Conservation (phyloP, 306 rosid species). For the Castanospermum australe region DNA sequence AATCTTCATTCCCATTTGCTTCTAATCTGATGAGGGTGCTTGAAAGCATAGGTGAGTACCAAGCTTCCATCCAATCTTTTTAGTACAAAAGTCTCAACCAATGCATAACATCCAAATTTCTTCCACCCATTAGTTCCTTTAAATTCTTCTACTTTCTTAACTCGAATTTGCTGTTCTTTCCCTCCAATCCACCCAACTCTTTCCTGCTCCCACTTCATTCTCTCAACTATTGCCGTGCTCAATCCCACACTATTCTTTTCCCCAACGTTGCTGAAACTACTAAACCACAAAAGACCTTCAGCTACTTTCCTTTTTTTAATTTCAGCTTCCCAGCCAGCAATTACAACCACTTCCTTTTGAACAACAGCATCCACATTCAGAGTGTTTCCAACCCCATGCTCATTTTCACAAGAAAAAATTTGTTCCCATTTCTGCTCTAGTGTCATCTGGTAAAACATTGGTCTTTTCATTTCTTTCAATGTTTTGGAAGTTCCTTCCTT, state of each 20-base stretch:
- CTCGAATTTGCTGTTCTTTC: slow-evolving; percentile 29
- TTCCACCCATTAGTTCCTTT: slow-evolving; percentile 50
- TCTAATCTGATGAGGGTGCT: slow-evolving; percentile 42
- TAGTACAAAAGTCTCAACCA: slow-evolving; percentile 64
- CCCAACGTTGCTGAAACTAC: slow-evolving; percentile 38
- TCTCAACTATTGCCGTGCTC: slow-evolving; percentile 53
- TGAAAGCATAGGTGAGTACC: slow-evolving; percentile 44
- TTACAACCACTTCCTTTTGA: slow-evolving; percentile 39
- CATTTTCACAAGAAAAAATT: slow-evolving; percentile 38
- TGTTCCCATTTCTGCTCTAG: slow-evolving; percentile 69
- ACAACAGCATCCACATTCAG: slow-evolving; percentile 56
- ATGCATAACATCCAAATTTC: slow-evolving; percentile 57
- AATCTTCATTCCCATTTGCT: slow-evolving; percentile 61
- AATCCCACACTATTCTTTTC: slow-evolving; percentile 47
- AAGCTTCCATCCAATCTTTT: slow-evolving; percentile 59
- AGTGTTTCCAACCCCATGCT: neutral
- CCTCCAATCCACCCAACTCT: slow-evolving; percentile 45
- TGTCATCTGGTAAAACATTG: slow-evolving; percentile 65
- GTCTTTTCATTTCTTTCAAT: slow-evolving; percentile 39
- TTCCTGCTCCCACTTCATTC: slow-evolving; percentile 55
- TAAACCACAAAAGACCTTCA: slow-evolving; percentile 54
- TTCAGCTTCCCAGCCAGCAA: slow-evolving; percentile 39
- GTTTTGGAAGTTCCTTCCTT: slow-evolving; percentile 49
- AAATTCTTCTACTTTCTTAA: slow-evolving; percentile 51
- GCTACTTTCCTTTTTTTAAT: neutral